Conservation (phyloP, 768 basidiomycete genomes). For the Candolleomyces eurysporus region DNA sequence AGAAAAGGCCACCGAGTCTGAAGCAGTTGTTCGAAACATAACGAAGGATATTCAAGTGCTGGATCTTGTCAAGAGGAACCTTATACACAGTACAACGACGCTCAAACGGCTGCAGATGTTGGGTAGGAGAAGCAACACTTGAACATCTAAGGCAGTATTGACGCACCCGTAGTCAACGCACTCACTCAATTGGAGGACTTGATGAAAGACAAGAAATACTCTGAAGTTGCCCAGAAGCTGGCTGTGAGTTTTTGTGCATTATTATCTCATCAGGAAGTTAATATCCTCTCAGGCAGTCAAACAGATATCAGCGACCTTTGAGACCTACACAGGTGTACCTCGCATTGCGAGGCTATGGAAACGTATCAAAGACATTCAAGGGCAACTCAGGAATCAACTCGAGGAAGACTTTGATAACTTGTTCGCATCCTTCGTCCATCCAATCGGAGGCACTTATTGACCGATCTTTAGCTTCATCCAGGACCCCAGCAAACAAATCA, state of each 20-base stretch:
- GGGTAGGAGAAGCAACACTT: constrained; percentile 46
- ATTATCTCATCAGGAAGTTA: constrained; percentile 3
- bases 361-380: constrained; percentile 79
- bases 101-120: constrained; percentile 93
- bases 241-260: constrained; percentile 40
- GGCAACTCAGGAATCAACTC: constrained; percentile 74
- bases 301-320: constrained; percentile 80
- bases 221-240: constrained; percentile 80
- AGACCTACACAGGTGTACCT: constrained; percentile 72
- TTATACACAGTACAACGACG: constrained; percentile 85
- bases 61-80: constrained; percentile 91
- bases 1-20: constrained; percentile 95
- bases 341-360: constrained; percentile 76
- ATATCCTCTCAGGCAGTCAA: constrained; percentile 67
- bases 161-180: constrained; percentile 61
- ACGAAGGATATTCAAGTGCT: constrained; percentile 96
- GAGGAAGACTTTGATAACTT: constrained; percentile 91
- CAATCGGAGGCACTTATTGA: background rate
- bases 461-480: constrained; percentile 67
- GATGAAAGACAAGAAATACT: constrained; percentile 75
- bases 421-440: constrained; percentile 45
- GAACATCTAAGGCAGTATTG: background rate
- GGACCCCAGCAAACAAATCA: constrained; percentile 66
- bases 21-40: constrained; percentile 92
- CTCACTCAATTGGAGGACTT: constrained; percentile 78